Evolutionary conservation across 192 early-diverging fungal genomes (phyloP), one percentile per base, ranked within the genome.

Genomic region (Dimargaris verticillata): DNA sequence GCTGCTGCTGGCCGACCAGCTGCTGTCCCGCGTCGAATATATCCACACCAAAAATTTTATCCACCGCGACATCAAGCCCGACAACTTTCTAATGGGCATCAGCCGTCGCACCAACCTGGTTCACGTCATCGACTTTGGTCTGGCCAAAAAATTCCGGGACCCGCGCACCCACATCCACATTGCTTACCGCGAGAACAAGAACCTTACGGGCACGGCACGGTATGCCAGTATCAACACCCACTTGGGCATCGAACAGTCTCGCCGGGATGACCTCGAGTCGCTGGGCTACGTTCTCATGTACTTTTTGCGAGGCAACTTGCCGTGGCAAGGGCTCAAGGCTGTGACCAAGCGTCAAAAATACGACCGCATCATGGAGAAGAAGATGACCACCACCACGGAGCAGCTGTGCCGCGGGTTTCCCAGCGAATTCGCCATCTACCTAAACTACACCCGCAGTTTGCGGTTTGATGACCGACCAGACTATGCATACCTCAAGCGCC

Each of bases 401-500:
- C 72, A 82, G 61, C 76, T 93, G 12, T 92, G 89, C 72, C 81
- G 84, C 41, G 83, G 85, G 4, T 86, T 83, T 64, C 89, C 91
- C 0, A 79, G 77, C 66, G 91, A 93, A 70, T 92, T 93, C 72
- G 81, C 83, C 20, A 81, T 86, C 42, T 93, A 89, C 63, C 72
- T 93, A 61, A 91, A 92, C 70, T 93, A 93, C 63, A 79, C 84
- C 53, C 83, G 88, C 45, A 80, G 77, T 13, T 73, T 92, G 64
- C 79, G 88, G 14, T 93, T 93, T 68, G 91, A 93, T 66, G 89
- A 92, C 62, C 88, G 89, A 68, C 91, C 91, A 22, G 91, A 93
- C 65, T 93, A 93, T 70, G 76, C 77, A 28, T 93, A 89, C 64
- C 74, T 93, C n/a, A 82, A 86, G 65, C 83, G 86, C 47, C 75